phyloP scores from a whole-genome alignment of 305 asterid genomes.

The Fraxinus xanthoxyloides region DNA sequence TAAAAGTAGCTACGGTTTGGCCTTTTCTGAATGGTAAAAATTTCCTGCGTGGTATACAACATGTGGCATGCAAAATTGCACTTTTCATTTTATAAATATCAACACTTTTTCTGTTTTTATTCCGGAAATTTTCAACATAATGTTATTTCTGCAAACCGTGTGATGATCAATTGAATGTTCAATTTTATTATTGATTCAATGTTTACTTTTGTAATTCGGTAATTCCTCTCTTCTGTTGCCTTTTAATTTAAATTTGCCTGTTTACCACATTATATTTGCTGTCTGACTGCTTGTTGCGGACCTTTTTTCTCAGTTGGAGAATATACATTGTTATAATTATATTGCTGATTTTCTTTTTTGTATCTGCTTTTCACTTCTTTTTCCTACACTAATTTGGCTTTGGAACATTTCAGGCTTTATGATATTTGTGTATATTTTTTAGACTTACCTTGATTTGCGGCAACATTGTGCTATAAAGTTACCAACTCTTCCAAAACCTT shows the following conservation, averaged over 20 bases:
- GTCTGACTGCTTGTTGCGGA: not conserved
- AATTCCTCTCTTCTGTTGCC: not conserved
- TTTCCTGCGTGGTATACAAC: not conserved
- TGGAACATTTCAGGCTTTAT: conserved; percentile 65
- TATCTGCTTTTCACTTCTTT: not conserved
- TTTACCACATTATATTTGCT: not conserved
- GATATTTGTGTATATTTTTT: conserved; percentile 75
- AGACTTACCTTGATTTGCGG: conserved; percentile 79
- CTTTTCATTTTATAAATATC: not conserved
- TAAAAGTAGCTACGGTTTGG: not conserved
- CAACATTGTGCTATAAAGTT: conserved; percentile 82
- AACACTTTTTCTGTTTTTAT: not conserved
- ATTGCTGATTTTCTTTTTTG: not conserved
- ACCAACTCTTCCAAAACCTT: conserved; percentile 79
- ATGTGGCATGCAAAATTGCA: not conserved
- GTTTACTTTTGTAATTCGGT: not conserved
- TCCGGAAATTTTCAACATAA: not conserved
- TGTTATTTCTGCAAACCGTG: not conserved
- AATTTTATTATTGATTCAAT: not conserved
- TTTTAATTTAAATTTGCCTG: not conserved
- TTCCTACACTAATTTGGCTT: conserved; percentile 20
- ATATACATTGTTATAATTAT: not conserved
- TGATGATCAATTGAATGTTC: not conserved
- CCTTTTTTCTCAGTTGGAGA: not conserved
- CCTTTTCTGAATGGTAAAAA: not conserved